Evolutionary conservation across 257 asterid genomes (phyloP).

Genomic region (Fraxinus cuspidata): DNA sequence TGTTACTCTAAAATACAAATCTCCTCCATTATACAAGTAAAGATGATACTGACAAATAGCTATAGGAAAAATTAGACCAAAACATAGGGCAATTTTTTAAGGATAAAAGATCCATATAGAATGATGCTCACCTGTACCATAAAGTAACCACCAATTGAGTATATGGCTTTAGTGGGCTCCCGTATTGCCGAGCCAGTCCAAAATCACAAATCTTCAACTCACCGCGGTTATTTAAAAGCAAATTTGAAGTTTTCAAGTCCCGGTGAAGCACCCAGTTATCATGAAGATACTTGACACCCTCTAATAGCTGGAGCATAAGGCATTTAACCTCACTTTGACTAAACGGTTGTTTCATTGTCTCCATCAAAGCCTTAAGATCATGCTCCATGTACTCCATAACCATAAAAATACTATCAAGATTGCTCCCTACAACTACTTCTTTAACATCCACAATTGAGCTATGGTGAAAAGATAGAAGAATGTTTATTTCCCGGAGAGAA

Average conservation of each 20-base stretch:
- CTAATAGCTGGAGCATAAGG: constrained; percentile 83
- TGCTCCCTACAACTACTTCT: constrained; percentile 83
- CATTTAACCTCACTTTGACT: constrained; percentile 90
- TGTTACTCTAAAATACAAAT: neutral
- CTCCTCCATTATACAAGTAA: neutral
- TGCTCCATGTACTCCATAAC: constrained; percentile 98
- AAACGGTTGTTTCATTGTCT: constrained; percentile 75
- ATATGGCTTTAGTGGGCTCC: constrained; percentile 81
- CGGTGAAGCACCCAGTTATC: constrained; percentile 91
- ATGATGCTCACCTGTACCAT: constrained; percentile 81
- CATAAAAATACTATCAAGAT: constrained; percentile 77
- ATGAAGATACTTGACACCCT: constrained; percentile 82
- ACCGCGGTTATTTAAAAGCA: constrained; percentile 73
- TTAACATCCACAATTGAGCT: constrained; percentile 85
- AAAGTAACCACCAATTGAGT: constrained; percentile 88
- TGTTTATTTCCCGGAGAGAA: constrained; percentile 79
- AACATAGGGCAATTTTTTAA: neutral
- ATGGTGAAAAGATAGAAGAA: constrained; percentile 77
- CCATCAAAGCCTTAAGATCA: constrained; percentile 79
- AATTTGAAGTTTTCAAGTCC: constrained; percentile 83
- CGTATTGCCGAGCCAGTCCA: constrained; percentile 92
- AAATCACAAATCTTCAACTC: constrained; percentile 91
- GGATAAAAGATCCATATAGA: neutral
- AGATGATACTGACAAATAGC: neutral
- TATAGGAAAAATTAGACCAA: neutral